Base-by-base conservation (phyloP, 2,329 filamentous ascomycete species). In the Diaporthe citriasiana region DNA sequence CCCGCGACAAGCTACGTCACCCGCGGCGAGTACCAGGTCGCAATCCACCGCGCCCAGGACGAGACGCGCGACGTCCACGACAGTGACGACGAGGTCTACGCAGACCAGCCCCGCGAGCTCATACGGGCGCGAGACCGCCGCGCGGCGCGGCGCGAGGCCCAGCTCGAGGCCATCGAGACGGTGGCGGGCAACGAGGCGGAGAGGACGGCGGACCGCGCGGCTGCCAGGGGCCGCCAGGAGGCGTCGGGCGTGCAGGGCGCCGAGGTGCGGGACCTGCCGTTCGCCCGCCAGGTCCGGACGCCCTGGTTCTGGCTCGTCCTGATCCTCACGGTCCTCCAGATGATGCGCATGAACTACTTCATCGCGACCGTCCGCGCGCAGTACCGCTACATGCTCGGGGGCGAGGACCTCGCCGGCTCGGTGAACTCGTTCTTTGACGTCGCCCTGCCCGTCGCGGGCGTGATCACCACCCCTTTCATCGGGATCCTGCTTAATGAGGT, bases 301-400 rank as follows among this genome's bases (percentile, higher is more conserved):
- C 89, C 90, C 0, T 95, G 93, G 92, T 95, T 93, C 81, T 83
- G 92, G 17, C 86, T 95, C n/a, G 90, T 95, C 66, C 87, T 93
- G 0, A 79, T 92, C 6, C 90, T 94, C 78, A 94, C 85, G 0
- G 83, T 89, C 1, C 78, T 90, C 3, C 88, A 90, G 78, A 90
- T 90, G 88, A 84, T 89, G 38, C 86, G 89, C 9, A 94, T 95
- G 88, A 95, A 95, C 82, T 94, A 93, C 81, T 76, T 76, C 78
- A 92, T 94, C 66, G 91, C 92, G 0, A 93, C 92, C 1, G 89
- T 93, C 66, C 86, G 91, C 8, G 86, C 91, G 2, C 93, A 95
- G 81, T 95, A 95, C 80, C 86, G 88, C 5, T 92, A 90, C 78
- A 88, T 95, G 70, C 86, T 95, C 3, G 84, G 84, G n/a, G 51